phyloP scores from a whole-genome alignment of 345 rosid genomes.

The Mallotus nudiflorus region DNA sequence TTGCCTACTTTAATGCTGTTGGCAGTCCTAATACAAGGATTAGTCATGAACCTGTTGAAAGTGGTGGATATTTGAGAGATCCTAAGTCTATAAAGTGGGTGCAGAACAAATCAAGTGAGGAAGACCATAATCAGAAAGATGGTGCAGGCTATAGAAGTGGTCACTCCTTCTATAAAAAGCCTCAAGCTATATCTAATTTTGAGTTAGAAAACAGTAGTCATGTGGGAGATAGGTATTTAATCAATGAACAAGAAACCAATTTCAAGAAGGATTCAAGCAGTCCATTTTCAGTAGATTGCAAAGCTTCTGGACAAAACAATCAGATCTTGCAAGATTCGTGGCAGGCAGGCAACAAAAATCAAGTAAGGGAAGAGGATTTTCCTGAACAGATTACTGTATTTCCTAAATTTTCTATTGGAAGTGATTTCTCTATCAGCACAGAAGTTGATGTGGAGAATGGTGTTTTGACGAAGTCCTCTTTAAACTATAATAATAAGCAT shows the following conservation, averaged over 20 bases:
- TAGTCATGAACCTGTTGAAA: conserved; percentile 11
- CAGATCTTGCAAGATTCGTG: conserved; percentile 3
- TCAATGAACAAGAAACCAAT: conserved; percentile 16
- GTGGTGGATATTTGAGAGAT: conserved; percentile 8
- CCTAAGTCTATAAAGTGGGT: conserved; percentile 8
- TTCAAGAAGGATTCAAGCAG: conserved; percentile 18
- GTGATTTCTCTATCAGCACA: not conserved
- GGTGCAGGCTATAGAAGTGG: conserved; percentile 17
- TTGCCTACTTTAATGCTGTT: conserved; percentile 7
- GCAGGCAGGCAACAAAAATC: conserved; percentile 10
- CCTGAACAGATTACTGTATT: not conserved
- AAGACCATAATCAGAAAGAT: conserved; percentile 12
- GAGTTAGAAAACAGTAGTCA: conserved; percentile 10
- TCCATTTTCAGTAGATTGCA: conserved; percentile 2
- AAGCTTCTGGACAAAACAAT: conserved; percentile 13
- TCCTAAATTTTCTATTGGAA: not conserved
- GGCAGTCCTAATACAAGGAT: conserved; percentile 8
- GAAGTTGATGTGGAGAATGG: conserved; percentile 14
- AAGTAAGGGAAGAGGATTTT: conserved; percentile 7
- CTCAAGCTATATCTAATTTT: conserved; percentile 6
- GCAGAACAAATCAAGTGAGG: conserved; percentile 15
- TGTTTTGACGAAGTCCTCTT: conserved; percentile 5
- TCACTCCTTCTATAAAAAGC: conserved; percentile 7
- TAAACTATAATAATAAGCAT: conserved; percentile 20
- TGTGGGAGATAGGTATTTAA: not conserved